Evolutionary conservation across 179 eudicot species (phyloP).

Genomic region (Camellia oleifera): DNA sequence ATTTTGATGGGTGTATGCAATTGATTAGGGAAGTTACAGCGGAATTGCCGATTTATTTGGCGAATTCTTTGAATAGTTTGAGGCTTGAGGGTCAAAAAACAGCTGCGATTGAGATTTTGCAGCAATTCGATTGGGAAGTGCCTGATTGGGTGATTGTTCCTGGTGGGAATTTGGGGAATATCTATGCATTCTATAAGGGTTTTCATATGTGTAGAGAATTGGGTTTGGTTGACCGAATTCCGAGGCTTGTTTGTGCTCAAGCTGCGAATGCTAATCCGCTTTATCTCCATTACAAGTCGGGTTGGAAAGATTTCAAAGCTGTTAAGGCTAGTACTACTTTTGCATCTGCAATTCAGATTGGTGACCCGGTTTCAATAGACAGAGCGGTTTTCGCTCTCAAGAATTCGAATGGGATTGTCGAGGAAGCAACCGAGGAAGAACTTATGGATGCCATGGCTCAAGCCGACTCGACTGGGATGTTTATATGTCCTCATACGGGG

Average conservation of each 20-base stretch:
- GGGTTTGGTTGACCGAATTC: conserved; percentile 70
- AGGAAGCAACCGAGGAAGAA: conserved; percentile 90
- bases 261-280: conserved; percentile 79
- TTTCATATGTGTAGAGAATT: conserved; percentile 78
- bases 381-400: conserved; percentile 73
- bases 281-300: conserved; percentile 57
- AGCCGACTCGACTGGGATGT: conserved; percentile 92
- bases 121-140: conserved; percentile 85
- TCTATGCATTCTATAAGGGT: conserved; percentile 86
- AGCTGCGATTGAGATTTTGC: conserved; percentile 77
- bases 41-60: conserved; percentile 74
- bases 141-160: conserved; percentile 96
- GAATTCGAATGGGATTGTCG: conserved; percentile 75
- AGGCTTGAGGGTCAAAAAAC: conserved; percentile 86
- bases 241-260: conserved; percentile 85
- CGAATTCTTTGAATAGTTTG: conserved; percentile 78
- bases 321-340: conserved; percentile 65
- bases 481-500: conserved; percentile 87
- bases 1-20: conserved; percentile 91
- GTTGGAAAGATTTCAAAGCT: conserved; percentile 68
- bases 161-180: conserved; percentile 88
- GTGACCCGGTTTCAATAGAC: conserved; percentile 85
- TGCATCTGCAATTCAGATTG: conserved; percentile 88
- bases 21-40: conserved; percentile 70
- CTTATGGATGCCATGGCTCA: conserved; percentile 91